These are phyloP conservation scores for Cicer cuneatum DNA, from an alignment of 306 rosid genomes.

Conservation along the genomic window DNA sequence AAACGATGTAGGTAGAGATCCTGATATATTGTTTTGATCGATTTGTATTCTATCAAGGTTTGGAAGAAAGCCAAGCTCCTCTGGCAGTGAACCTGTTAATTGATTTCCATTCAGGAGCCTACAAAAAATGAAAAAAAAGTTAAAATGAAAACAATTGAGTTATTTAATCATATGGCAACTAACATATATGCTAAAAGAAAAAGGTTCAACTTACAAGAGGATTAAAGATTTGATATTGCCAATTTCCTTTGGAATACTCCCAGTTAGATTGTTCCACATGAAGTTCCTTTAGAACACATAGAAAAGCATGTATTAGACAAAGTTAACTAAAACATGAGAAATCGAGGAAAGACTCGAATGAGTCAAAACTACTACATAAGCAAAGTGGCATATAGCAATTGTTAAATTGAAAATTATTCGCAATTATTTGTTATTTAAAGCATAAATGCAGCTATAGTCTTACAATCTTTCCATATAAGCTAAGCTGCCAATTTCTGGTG, in stretches of 20 bases:
- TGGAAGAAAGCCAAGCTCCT: slow-evolving; percentile 80
- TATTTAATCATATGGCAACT: slow-evolving; percentile 24
- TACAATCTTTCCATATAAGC: slow-evolving; percentile 69
- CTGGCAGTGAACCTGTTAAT: slow-evolving; percentile 80
- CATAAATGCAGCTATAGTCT: slow-evolving; percentile 40
- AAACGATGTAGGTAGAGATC: slow-evolving; percentile 75
- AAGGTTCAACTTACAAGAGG: slow-evolving; percentile 74
- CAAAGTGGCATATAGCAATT: slow-evolving; percentile 15
- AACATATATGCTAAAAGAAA: slow-evolving; percentile 25
- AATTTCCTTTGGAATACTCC: slow-evolving; percentile 84
- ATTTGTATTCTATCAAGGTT: slow-evolving; percentile 70
- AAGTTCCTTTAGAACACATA: slow-evolving; percentile 68
- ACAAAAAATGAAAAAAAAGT: slow-evolving; percentile 10
- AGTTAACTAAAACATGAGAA: slow-evolving; percentile 35
- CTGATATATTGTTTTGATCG: slow-evolving; percentile 76
- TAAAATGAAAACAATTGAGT: slow-evolving; percentile 16
- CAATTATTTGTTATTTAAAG: slow-evolving; percentile 12
- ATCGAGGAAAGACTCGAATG: slow-evolving; percentile 29
- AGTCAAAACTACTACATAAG: slow-evolving; percentile 14
- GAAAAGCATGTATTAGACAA: slow-evolving; percentile 44
- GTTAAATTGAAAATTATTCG: slow-evolving; percentile 27
- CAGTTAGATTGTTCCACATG: slow-evolving; percentile 87
- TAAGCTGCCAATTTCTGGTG: slow-evolving; percentile 80
- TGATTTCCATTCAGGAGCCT: slow-evolving; percentile 89
- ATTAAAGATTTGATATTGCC: slow-evolving; percentile 70